Percentiles rank a stretch among this genome's conserved stretches.
Evolutionary conservation across 257 asterid species (phyloP).

Genomic region (Fraxinus excelsior): DNA sequence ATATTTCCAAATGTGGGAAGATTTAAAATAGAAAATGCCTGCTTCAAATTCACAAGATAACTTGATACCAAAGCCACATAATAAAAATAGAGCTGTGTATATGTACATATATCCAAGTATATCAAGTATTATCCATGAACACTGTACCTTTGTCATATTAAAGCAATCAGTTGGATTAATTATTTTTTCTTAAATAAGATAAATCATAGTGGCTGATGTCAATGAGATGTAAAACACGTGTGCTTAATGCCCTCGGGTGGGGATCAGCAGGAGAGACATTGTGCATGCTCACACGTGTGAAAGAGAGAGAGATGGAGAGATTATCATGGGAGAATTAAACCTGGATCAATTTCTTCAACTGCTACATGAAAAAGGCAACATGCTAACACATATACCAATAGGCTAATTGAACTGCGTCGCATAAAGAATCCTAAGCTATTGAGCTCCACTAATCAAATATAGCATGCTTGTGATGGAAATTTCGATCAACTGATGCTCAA

Average conservation of each 20-base stretch:
- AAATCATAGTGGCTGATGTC: neutral
- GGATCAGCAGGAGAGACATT: neutral
- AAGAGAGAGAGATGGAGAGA: neutral
- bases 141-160: slow-evolving; percentile 4
- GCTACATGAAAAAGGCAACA: no score
- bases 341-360: no score
- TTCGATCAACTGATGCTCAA: neutral
- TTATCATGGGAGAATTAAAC: no score
- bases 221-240: neutral
- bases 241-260: neutral
- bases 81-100: neutral
- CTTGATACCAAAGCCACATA: slow-evolving; percentile 4
- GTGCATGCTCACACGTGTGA: neutral
- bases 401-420: neutral
- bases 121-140: neutral
- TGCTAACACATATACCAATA: no score
- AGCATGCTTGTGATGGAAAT: neutral
- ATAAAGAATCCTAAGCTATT: neutral
- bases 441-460: neutral
- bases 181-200: neutral
- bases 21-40: slow-evolving; percentile 1
- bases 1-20: slow-evolving; percentile 15
- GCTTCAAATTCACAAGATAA: slow-evolving; percentile 11
- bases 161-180: neutral
- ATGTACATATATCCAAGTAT: neutral